Conservation (phyloP, 192 early-diverging fungal species). For the Pilobolus umbonatus region DNA sequence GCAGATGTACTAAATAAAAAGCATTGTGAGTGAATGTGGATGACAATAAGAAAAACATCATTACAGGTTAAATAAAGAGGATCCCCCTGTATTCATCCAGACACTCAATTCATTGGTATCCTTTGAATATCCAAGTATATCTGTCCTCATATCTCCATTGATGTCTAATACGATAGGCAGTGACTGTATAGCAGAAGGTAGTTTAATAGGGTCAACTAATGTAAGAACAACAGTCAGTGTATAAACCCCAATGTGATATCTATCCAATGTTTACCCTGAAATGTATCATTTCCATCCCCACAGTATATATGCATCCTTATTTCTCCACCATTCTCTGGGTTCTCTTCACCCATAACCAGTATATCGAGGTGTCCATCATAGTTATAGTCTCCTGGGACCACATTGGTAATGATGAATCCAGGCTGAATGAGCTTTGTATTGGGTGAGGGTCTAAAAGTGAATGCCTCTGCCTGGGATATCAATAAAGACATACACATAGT, state of each 20-base stretch:
- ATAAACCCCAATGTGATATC: not conserved
- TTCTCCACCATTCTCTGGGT: constrained; percentile 25
- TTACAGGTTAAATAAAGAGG: constrained; percentile 27
- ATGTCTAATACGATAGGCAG: constrained; percentile 63
- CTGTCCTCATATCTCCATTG: constrained; percentile 55
- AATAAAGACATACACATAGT: too few species aligned
- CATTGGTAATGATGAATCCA: constrained; percentile 58
- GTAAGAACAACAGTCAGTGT: not conserved
- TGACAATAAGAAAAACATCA: not conserved
- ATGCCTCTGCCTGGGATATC: constrained; percentile 22
- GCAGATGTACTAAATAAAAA: constrained; percentile 15
- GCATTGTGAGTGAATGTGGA: not conserved
- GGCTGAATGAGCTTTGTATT: constrained; percentile 24
- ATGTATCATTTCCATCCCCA: constrained; percentile 62
- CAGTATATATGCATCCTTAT: constrained; percentile 66
- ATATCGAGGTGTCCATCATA: constrained; percentile 86
- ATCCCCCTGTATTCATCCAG: constrained; percentile 41
- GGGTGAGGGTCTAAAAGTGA: constrained; percentile 16
- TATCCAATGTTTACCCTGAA: constrained; percentile 39
- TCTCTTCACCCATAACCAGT: constrained; percentile 64
- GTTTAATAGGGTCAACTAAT: constrained; percentile 23
- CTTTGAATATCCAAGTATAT: constrained; percentile 50
- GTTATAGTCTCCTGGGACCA: constrained; percentile 84
- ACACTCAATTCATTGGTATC: constrained; percentile 33
- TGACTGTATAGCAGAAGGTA: constrained; percentile 39